These are phyloP conservation scores for Silybum marianum DNA, from an alignment of 129 eudicot species.

Conservation along the genomic window DNA sequence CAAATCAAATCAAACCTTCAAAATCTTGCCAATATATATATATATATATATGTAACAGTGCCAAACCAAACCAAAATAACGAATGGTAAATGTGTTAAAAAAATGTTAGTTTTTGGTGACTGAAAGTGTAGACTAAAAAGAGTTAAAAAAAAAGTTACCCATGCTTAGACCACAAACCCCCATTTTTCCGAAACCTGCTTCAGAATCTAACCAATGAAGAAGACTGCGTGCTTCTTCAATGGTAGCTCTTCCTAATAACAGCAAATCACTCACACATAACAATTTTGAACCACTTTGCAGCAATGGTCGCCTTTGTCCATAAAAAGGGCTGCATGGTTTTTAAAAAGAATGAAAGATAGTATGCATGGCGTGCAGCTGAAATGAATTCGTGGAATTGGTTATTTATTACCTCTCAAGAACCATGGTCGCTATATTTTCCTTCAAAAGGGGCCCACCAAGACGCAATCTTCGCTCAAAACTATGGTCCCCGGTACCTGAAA, in stretches of 20 bases:
- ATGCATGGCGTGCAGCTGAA: not conserved
- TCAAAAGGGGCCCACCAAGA: slow-evolving; percentile 88
- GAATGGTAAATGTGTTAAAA: not conserved
- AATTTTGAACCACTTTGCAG: slow-evolving; percentile 87
- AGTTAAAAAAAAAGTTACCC: slow-evolving; percentile 62
- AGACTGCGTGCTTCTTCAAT: slow-evolving; percentile 96
- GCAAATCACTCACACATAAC: slow-evolving; percentile 92
- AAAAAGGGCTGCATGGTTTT: slow-evolving; percentile 71
- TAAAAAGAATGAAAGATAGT: slow-evolving; percentile 2
- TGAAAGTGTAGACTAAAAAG: not conserved
- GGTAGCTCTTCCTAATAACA: slow-evolving; percentile 86
- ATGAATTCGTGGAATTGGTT: slow-evolving; percentile 3
- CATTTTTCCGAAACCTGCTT: slow-evolving; percentile 87
- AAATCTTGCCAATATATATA: not conserved
- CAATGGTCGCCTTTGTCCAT: slow-evolving; percentile 88
- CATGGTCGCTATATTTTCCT: slow-evolving; percentile 96
- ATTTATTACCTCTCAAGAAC: slow-evolving; percentile 90
- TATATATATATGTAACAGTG: not conserved
- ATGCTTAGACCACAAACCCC: slow-evolving; percentile 99
- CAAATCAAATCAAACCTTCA: not conserved
- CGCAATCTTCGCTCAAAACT: slow-evolving; percentile 90
- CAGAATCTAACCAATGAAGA: slow-evolving; percentile 76
- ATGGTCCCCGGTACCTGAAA: slow-evolving; percentile 94
- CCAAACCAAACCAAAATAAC: too few relatives aligned
- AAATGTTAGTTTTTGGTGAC: not conserved